A percentile compares a stretch with the other conserved stretches of the same genome.
Conservation (phyloP, 495 filamentous ascomycete genomes). For the Trichoderma virens region DNA sequence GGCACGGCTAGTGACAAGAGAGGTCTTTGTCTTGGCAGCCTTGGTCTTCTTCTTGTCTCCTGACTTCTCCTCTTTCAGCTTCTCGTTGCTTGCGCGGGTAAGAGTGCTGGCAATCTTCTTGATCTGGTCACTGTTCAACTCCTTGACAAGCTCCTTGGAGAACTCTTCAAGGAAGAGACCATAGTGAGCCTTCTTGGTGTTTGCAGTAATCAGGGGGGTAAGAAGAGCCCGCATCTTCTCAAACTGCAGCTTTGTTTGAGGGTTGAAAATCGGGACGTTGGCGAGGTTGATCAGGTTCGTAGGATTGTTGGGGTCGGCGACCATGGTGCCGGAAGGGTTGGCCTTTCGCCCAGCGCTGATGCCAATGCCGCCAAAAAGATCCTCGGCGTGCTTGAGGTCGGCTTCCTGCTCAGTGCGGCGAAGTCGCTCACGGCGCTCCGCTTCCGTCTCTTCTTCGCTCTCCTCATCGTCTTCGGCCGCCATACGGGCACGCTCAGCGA, state of each 20-base stretch:
- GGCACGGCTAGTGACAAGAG: constrained; percentile 63
- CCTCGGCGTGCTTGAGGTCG: constrained; percentile 85
- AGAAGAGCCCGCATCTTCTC: constrained; percentile 63
- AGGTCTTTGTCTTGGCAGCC: constrained; percentile 87
- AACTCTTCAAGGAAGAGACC: constrained; percentile 85
- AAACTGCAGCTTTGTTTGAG: constrained; percentile 79
- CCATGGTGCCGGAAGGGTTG: constrained; percentile 47
- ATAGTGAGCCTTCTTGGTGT: constrained; percentile 87
- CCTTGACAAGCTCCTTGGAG: constrained; percentile 75
- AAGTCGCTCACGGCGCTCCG: constrained; percentile 61
- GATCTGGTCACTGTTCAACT: constrained; percentile 81
- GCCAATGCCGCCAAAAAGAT: constrained; percentile 77
- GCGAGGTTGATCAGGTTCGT: constrained; percentile 72
- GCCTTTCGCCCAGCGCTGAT: constrained; percentile 59
- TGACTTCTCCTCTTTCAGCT: constrained; percentile 96
- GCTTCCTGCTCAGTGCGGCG: constrained; percentile 74
- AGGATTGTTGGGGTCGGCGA: constrained; percentile 66
- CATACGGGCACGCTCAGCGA: constrained; percentile 43
- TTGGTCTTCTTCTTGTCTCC: constrained; percentile 98
- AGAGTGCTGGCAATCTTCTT: constrained; percentile 86
- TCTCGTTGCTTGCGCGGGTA: constrained; percentile 87
- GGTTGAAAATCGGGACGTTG: constrained; percentile 77
- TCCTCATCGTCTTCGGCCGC: constrained; percentile 46
- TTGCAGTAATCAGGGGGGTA: constrained; percentile 61
- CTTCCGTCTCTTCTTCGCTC: constrained; percentile 62